These are phyloP conservation scores for Jatropha podagrica DNA, from an alignment of 441 rosid species.

Conservation along the genomic window DNA sequence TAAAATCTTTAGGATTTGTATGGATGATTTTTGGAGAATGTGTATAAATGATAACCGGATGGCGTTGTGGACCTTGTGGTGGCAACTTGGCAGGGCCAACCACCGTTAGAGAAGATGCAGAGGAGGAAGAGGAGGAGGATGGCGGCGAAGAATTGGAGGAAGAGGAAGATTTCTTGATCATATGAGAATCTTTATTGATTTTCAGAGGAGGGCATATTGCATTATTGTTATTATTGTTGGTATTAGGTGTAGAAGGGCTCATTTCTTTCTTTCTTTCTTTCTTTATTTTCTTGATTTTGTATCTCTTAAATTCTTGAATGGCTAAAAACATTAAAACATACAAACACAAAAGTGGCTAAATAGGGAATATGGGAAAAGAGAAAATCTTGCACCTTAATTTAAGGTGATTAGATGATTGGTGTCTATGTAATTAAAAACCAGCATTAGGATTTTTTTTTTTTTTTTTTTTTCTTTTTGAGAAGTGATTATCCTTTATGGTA, in stretches of 20 bases:
- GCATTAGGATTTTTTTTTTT: too few species aligned
- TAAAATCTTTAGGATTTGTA: constrained; percentile 69
- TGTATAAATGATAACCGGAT: constrained; percentile 83
- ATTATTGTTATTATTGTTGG: too few species aligned
- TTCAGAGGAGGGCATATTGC: constrained; percentile 53
- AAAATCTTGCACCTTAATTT: not conserved
- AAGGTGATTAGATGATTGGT: not conserved
- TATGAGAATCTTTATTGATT: constrained; percentile 55
- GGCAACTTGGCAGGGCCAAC: constrained; percentile 34
- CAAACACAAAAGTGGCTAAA: not conserved
- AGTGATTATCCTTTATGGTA: not conserved
- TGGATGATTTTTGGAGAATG: constrained; percentile 75
- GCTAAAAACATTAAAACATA: not conserved
- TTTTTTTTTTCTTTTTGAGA: too few species aligned
- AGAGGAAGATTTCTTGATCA: constrained; percentile 48
- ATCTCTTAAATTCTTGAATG: too few species aligned
- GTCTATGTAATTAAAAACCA: not conserved
- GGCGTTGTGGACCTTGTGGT: constrained; percentile 33
- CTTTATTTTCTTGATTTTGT: too few species aligned
- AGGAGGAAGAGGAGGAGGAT: constrained; percentile 23
- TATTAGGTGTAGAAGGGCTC: constrained; percentile 39
- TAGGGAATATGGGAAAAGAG: not conserved
- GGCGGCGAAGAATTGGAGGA: constrained; percentile 35
- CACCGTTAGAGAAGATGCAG: constrained; percentile 24
- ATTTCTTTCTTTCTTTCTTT: constrained; percentile 20